Evolutionary conservation across 805 yeast genomes (phyloP).

Genomic region (Blastobotrys robertii): DNA sequence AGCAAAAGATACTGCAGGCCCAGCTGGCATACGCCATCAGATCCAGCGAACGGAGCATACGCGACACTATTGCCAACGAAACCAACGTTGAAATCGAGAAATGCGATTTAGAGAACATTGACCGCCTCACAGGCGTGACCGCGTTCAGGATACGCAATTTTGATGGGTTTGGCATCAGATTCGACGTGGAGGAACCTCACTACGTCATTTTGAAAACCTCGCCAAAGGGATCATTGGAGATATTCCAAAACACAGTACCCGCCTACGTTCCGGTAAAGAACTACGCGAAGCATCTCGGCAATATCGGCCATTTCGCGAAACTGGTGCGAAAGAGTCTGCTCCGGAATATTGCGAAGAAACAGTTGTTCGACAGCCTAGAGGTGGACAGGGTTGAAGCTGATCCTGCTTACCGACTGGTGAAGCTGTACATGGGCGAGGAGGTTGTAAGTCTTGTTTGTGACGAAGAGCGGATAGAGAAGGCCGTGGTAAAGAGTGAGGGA

Average conservation of each 20-base stretch:
- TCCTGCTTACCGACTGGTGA: conserved; percentile 10
- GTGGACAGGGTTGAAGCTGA: conserved; percentile 11
- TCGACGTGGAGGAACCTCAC: conserved; percentile 15
- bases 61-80: not conserved
- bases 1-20: too few relatives aligned
- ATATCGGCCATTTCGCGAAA: conserved; percentile 10
- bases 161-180: conserved; percentile 15
- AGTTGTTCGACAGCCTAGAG: conserved; percentile 63
- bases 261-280: conserved; percentile 8
- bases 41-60: not conserved
- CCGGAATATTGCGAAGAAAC: conserved; percentile 61
- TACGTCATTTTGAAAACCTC: conserved; percentile 12
- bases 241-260: conserved; percentile 14
- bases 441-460: conserved; percentile 6
- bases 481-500: not conserved
- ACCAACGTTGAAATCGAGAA: not conserved
- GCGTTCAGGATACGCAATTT: conserved; percentile 9
- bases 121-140: conserved; percentile 16
- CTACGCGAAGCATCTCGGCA: conserved; percentile 9
- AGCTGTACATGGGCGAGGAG: conserved; percentile 5
- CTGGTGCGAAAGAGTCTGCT: conserved; percentile 39
- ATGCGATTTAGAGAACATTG: conserved; percentile 7
- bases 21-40: too few relatives aligned
- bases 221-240: conserved; percentile 6
- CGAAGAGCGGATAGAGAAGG: conserved; percentile 1